Base-by-base conservation (phyloP, 1,284 basidiomycete species). In the Kwoniella shivajii region DNA sequence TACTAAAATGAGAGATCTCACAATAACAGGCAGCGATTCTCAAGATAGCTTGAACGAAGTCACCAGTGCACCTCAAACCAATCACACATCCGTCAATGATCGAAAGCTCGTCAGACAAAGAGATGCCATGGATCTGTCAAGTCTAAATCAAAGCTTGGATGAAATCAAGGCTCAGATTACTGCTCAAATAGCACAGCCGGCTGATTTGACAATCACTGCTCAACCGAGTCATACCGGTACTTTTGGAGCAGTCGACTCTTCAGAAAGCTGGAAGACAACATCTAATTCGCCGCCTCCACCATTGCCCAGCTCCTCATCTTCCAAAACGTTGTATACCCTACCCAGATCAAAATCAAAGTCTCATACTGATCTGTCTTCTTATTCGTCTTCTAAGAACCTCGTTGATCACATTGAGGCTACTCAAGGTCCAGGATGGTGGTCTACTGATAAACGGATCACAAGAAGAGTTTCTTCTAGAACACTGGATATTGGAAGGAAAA, bases 351-450 rank as follows among this genome's bases (percentile, higher is more conserved):
- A 48, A 24, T 61, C 56, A 34, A 59, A 59, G 38, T 66, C 64
- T 20, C 49, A 47, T 6, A 54, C 53, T 18, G 63, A 62, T 38
- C 34, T 65, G 11, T 55, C 62, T 20, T 53, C 55, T 9, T 53
- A 55, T 20, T 22, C 53, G 9, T 59, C 59, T 6, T 26, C 48
- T 3, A 57, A 50, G 24, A 63, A 62, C 45, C 54, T 67, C 11
- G 56, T 67, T 3, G 63, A 67, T 13, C 50, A 60, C 18, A 38
- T 48, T n/a, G 63, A 67, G 27, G 58, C 56, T 39, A 54, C 52
- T 11, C 65, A 67, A 50, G 65, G 65, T 1, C 52, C 54, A 26
- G 65, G 65, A 7, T 67, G 65, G 65, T 67, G 63, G 63, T 67
- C 65, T 24, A 54, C 51, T 14, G 58, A 62, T 29, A 37, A 58